These are phyloP conservation scores for Cutaneotrichosporon dermatis DNA, from an alignment of 1,284 basidiomycete species.

Conservation along the genomic window DNA sequence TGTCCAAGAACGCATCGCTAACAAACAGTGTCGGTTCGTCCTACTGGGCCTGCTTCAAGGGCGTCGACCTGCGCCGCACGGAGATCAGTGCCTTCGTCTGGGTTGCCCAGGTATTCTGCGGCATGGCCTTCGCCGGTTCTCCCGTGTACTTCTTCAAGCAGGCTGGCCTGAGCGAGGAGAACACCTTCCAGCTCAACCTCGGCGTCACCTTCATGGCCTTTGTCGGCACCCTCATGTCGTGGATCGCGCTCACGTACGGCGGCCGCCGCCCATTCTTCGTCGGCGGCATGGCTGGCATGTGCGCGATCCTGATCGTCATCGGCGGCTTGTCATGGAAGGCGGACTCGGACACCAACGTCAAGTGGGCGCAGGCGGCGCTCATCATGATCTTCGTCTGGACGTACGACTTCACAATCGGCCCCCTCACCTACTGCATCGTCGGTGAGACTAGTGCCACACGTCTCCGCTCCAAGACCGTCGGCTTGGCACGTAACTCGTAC, in stretches of 20 bases:
- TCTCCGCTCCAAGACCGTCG: constrained; percentile 52
- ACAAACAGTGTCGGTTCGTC: constrained; percentile 8
- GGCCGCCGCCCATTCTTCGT: constrained; percentile 52
- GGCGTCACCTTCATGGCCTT: constrained; percentile 46
- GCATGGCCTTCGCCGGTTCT: constrained; percentile 21
- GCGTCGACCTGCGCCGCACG: constrained; percentile 21
- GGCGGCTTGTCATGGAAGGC: constrained; percentile 36
- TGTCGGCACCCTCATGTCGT: constrained; percentile 46
- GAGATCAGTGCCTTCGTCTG: constrained; percentile 15
- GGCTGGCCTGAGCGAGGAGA: constrained; percentile 12
- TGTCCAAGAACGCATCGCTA: too few relatives aligned
- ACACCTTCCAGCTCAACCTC: constrained; percentile 32
- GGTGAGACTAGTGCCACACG: constrained; percentile 49
- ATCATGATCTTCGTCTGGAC: constrained; percentile 25
- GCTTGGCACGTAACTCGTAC: constrained; percentile 50
- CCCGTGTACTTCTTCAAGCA: constrained; percentile 29
- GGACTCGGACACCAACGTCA: neutral
- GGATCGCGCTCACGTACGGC: constrained; percentile 36
- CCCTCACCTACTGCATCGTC: constrained; percentile 32
- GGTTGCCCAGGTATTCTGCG: constrained; percentile 25
- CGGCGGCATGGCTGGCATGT: constrained; percentile 47
- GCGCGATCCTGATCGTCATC: constrained; percentile 48
- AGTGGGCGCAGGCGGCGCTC: constrained; percentile 19
- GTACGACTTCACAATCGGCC: constrained; percentile 31
- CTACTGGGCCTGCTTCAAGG: constrained; percentile 35